A percentile compares a stretch with the other conserved stretches of the same genome.
phyloP scores from a whole-genome alignment of 345 rosid genomes.

The Syzygium grande region DNA sequence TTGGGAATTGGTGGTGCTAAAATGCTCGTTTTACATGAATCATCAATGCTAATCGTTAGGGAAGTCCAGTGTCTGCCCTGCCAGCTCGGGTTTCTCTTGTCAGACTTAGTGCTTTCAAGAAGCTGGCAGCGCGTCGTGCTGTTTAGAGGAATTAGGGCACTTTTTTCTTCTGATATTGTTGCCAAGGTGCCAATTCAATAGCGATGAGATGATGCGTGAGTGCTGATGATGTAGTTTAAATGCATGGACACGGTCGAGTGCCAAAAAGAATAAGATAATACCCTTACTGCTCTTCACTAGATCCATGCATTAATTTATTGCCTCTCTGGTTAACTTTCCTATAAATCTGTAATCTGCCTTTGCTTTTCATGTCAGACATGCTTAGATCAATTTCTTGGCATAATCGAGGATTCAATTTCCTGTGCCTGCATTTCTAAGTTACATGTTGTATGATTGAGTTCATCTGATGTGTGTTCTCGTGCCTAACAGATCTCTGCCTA shows the following conservation, averaged over 20 bases:
- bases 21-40: background rate
- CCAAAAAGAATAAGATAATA: background rate
- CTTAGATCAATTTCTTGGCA: background rate
- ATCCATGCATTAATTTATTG: background rate
- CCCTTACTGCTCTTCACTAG: background rate
- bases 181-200: background rate
- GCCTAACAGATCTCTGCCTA: background rate
- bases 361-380: background rate
- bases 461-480: background rate
- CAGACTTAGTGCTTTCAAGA: background rate
- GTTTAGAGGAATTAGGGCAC: background rate
- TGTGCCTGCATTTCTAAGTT: background rate
- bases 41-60: background rate
- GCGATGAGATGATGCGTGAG: background rate
- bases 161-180: background rate
- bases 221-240: background rate
- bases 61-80: background rate
- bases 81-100: background rate
- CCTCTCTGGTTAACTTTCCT: background rate
- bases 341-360: background rate
- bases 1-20: background rate
- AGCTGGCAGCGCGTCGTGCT: background rate
- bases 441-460: background rate
- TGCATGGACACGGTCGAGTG: background rate
- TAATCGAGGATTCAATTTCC: background rate